Evolutionary conservation across 768 basidiomycete genomes (phyloP).

Genomic region (Crassisporium funariophilum): DNA sequence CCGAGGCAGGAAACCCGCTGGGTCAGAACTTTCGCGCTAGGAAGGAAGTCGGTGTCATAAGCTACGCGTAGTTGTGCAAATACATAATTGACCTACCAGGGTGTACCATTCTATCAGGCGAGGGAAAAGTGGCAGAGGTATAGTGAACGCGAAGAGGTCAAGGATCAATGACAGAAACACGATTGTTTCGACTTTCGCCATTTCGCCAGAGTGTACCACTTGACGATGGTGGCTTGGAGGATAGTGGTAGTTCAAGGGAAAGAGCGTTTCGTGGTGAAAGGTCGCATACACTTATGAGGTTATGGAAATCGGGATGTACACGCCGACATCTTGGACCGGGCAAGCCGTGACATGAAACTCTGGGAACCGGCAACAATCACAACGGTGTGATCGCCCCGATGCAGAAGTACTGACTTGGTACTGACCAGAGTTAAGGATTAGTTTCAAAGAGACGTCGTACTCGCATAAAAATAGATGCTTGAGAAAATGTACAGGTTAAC

Average conservation of each 20-base stretch:
- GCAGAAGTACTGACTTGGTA: no score
- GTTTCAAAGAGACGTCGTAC: no score
- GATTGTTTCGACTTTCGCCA: conserved; percentile 73
- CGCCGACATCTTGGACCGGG: neutral
- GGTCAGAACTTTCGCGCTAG: conserved; percentile 72
- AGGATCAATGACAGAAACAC: conserved; percentile 91
- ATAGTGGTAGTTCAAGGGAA: no score
- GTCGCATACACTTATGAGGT: no score
- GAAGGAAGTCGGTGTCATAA: conserved; percentile 5
- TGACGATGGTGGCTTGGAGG: neutral
- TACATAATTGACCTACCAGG: conserved; percentile 43
- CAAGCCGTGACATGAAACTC: no score
- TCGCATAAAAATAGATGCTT: no score
- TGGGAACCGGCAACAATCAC: no score
- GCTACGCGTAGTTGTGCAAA: neutral
- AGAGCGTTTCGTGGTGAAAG: no score
- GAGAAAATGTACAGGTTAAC: no score
- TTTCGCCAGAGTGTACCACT: conserved; percentile 24
- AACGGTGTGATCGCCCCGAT: no score
- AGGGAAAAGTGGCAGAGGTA: conserved; percentile 96
- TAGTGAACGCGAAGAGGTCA: conserved; percentile 90
- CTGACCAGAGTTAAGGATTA: no score
- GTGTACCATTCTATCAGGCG: conserved; percentile 95
- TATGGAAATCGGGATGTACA: neutral
- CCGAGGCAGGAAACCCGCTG: conserved; percentile 69